These are phyloP conservation scores for Calonectria pseudoreteaudii DNA, from an alignment of 2,329 filamentous ascomycete genomes.

Conservation along the genomic window DNA sequence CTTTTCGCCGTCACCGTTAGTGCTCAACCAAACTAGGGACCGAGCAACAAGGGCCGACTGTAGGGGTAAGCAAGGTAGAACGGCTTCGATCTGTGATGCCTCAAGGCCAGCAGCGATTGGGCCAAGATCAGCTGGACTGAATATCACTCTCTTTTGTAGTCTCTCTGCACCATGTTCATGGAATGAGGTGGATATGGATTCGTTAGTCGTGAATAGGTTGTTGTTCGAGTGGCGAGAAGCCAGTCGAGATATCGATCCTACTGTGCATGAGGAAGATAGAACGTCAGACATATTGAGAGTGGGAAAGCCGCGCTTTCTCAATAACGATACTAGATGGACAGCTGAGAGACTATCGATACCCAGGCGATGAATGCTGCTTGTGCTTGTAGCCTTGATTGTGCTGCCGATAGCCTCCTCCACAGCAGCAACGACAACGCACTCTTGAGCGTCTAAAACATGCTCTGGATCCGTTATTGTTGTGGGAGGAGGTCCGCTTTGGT, in stretches of 20 bases:
- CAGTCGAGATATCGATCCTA: neutral
- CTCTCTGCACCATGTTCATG: neutral
- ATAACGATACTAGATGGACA: neutral
- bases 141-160: neutral
- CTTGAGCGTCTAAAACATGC: neutral
- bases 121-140: neutral
- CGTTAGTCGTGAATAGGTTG: too few relatives aligned
- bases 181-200: neutral
- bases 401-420: neutral
- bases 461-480: too few relatives aligned
- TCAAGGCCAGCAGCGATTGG: neutral
- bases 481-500: neutral
- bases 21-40: neutral
- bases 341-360: neutral
- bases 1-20: neutral
- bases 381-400: neutral
- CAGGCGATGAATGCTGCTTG: conserved; percentile 2
- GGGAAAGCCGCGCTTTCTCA: neutral
- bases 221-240: neutral
- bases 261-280: neutral
- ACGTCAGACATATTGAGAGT: neutral
- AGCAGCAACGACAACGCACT: neutral
- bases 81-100: neutral
- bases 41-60: neutral
- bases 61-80: neutral